Percentiles rank a stretch among this genome's conserved stretches.
These are phyloP conservation scores for Aspergillus spinulosporus DNA, from an alignment of 2,329 filamentous ascomycete genomes.

Conservation along the genomic window DNA sequence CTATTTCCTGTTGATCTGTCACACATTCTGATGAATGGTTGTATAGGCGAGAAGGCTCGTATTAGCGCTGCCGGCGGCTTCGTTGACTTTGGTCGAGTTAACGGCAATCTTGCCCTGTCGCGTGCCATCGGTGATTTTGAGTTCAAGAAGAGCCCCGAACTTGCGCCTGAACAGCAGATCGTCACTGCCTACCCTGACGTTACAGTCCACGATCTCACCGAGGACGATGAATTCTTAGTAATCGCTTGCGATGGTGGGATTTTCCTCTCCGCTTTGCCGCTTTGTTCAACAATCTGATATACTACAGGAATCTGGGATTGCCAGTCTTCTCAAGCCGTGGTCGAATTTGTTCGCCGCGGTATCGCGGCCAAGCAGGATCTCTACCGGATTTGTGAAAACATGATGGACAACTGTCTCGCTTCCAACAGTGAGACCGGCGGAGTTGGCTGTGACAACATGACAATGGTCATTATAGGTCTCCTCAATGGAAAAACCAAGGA, in stretches of 20 bases:
- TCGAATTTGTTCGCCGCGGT: constrained; percentile 94
- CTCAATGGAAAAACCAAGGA: constrained; percentile 91
- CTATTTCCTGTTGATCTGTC: not conserved
- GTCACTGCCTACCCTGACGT: constrained; percentile 97
- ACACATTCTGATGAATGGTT: constrained; percentile 17
- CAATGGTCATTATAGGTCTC: constrained; percentile 87
- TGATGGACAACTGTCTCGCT: constrained; percentile 99
- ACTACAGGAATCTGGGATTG: constrained; percentile 94
- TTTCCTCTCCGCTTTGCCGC: not conserved
- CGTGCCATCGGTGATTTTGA: constrained; percentile 98
- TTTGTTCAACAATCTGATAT: not conserved
- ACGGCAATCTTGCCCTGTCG: constrained; percentile 94
- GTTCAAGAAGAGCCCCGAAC: constrained; percentile 98
- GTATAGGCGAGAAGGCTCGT: constrained; percentile 83
- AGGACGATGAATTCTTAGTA: constrained; percentile 94
- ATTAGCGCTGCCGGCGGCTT: constrained; percentile 96
- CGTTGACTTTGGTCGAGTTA: constrained; percentile 97
- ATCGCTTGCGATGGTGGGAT: constrained; percentile 85
- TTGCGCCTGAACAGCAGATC: constrained; percentile 97
- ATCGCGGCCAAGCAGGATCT: constrained; percentile 96
- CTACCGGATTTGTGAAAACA: constrained; percentile 95
- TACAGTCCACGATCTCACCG: constrained; percentile 81
- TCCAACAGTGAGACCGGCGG: constrained; percentile 97
- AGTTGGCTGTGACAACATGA: constrained; percentile 99
- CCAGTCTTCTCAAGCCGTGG: constrained; percentile 93